Percentiles rank a stretch among this genome's conserved stretches.
Conservation (phyloP, 768 basidiomycete genomes). For the Russula brevipes region DNA sequence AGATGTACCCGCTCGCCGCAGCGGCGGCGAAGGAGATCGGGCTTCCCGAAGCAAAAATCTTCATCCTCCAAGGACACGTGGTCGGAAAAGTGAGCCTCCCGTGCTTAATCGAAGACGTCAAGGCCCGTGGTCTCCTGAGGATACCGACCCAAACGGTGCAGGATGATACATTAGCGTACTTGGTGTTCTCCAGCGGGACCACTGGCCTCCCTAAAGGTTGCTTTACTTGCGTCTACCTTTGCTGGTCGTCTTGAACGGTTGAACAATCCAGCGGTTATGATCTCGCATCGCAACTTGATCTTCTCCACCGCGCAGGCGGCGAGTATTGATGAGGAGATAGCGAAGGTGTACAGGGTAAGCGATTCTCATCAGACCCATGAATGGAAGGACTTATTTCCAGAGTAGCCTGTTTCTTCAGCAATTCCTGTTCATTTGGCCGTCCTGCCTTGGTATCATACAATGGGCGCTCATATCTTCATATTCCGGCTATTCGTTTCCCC, state of each 20-base stretch:
- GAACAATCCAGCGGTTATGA: conserved; percentile 53
- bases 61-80: conserved; percentile 42
- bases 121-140: conserved; percentile 36
- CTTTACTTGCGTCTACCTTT: background rate
- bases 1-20: conserved; percentile 40
- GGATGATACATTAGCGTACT: conserved; percentile 57
- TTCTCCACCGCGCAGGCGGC: conserved; percentile 34
- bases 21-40: conserved; percentile 34
- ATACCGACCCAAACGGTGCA: conserved; percentile 42
- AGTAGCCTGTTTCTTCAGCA: conserved; percentile 38
- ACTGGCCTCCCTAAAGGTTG: conserved; percentile 71
- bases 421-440: conserved; percentile 49
- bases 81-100: conserved; percentile 42
- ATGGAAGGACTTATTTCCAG: background rate
- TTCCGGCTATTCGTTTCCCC: conserved; percentile 47
- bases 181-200: conserved; percentile 75
- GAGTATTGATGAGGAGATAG: conserved; percentile 30
- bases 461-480: conserved; percentile 50
- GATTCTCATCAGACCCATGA: background rate
- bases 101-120: conserved; percentile 41
- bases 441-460: conserved; percentile 65
- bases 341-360: conserved; percentile 40
- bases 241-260: background rate
- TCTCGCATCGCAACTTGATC: conserved; percentile 58
- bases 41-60: conserved; percentile 40